Evolutionary conservation across 2,329 filamentous ascomycete genomes (phyloP).

Genomic region (Penicillium sp.): DNA sequence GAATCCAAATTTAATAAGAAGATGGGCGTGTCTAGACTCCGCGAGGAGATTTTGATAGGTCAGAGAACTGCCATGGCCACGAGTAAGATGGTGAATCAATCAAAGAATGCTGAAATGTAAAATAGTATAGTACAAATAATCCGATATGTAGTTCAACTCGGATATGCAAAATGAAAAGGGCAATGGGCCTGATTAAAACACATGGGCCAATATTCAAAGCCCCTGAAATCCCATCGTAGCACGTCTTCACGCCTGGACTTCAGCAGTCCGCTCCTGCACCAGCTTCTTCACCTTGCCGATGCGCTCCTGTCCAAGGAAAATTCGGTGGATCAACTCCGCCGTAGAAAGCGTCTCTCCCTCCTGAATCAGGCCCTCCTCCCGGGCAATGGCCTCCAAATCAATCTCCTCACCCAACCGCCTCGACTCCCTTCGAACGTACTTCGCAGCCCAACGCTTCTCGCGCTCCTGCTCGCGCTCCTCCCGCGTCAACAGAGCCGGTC

Average conservation of each 20-base stretch:
- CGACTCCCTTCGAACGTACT: constrained; percentile 38
- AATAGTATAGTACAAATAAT: constrained; percentile 29
- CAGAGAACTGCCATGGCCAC: constrained; percentile 5
- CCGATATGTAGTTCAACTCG: constrained; percentile 23
- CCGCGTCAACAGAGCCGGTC: constrained; percentile 42
- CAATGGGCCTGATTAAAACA: constrained; percentile 1
- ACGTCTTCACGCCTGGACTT: background rate
- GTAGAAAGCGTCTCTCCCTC: constrained; percentile 16
- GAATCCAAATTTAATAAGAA: background rate
- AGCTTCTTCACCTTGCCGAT: constrained; percentile 31
- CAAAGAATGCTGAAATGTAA: constrained; percentile 25
- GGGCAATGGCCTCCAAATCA: constrained; percentile 26
- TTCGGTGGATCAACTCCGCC: constrained; percentile 34
- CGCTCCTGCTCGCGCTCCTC: constrained; percentile 41
- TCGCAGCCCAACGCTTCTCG: constrained; percentile 36
- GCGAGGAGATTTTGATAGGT: background rate
- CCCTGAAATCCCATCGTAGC: background rate
- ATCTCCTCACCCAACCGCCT: constrained; percentile 27
- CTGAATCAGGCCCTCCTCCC: constrained; percentile 31
- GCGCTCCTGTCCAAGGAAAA: constrained; percentile 27
- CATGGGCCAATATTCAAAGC: background rate
- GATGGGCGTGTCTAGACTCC: background rate
- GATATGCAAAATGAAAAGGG: constrained; percentile 16
- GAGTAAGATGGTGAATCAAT: constrained; percentile 10
- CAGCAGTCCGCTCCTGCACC: constrained; percentile 30